Evolutionary conservation across 164 flowering plant species (phyloP), one percentile per base, ranked within the genome.

Genomic region (Vitis labrusca): DNA sequence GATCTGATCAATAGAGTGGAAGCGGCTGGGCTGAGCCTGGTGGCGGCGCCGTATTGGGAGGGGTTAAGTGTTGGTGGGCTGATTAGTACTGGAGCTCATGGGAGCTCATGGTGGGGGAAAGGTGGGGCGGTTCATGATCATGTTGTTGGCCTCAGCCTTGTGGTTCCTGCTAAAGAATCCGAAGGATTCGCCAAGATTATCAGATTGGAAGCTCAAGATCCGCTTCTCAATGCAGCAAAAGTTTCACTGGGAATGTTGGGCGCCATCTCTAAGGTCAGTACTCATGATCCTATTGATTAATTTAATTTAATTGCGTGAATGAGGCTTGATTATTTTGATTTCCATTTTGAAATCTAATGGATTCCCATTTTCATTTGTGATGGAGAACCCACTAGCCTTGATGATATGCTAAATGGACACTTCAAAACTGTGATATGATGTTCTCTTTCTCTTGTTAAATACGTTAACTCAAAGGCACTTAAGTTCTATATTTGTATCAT

Each of bases 41-140:
- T 83, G 72, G 87, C 92, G 52, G 73, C 97, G 50, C 94, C 98
- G 3, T 94, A 94, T 61, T 91, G 97, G 98, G 94, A 90, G 65
- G 98, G 98, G 1, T 91, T 84, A 48, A 94, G 92, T 27, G 72
- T 92, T n/a, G 97, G 87, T 3, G 98, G 98, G n/a, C 19, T 89
- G 8, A 83, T 93, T 2, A 84, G 91, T 63, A 91, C 92, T 0
- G 98, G 98, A 0, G 82, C 97, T 0, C 94, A 89, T 69, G 98
- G 98, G 56, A 93, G 98, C 69, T 89, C 96, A 10, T 91, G 93
- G 98, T 88, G 93, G 91, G 96, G 94, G 1, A 83, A 78, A 32
- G 98, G 98, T 2, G 93, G 96, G 0, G 84, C 93, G 2, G 89
- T 87, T 19, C 96, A 92, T 74, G 96, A 89, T 75, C 93, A 91